A percentile compares a stretch with the other conserved stretches of the same genome.
Evolutionary conservation across 306 rosid genomes (phyloP).

Genomic region (Rosa chinensis): DNA sequence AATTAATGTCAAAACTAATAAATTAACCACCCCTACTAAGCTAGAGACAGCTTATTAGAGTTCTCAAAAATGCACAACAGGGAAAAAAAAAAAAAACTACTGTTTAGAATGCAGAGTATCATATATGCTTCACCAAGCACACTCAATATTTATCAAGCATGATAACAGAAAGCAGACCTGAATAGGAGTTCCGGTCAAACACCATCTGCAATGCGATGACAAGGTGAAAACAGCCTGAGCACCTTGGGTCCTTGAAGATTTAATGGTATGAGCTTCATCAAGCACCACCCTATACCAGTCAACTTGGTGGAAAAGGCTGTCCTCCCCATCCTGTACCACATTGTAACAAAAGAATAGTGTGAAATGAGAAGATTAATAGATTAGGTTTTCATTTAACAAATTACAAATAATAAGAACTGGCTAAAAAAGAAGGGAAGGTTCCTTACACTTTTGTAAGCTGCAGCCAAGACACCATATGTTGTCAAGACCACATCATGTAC

Average conservation of each 20-base stretch:
- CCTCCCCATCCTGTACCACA: conserved; percentile 50
- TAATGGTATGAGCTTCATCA: conserved; percentile 90
- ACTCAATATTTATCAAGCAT: background rate
- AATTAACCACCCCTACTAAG: background rate
- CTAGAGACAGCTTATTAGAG: background rate
- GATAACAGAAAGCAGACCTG: conserved; percentile 50
- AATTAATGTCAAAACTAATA: background rate
- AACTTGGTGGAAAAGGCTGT: conserved; percentile 70
- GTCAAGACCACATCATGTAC: conserved; percentile 79
- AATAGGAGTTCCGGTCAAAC: conserved; percentile 90
- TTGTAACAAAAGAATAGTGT: background rate
- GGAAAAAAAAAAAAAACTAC: background rate
- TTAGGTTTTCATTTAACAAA: background rate
- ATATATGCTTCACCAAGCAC: background rate
- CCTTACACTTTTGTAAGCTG: conserved; percentile 59
- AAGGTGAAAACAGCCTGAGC: conserved; percentile 66
- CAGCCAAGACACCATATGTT: conserved; percentile 67
- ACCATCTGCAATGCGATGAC: conserved; percentile 87
- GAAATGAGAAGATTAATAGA: background rate
- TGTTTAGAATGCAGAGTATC: background rate
- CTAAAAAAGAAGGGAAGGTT: conserved; percentile 9
- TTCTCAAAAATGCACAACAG: background rate
- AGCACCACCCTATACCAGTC: conserved; percentile 87
- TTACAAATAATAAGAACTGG: conserved; percentile 11
- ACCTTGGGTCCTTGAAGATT: conserved; percentile 53